Conservation (phyloP, 2,329 filamentous ascomycete species). For the Diaporthe ampelina region DNA sequence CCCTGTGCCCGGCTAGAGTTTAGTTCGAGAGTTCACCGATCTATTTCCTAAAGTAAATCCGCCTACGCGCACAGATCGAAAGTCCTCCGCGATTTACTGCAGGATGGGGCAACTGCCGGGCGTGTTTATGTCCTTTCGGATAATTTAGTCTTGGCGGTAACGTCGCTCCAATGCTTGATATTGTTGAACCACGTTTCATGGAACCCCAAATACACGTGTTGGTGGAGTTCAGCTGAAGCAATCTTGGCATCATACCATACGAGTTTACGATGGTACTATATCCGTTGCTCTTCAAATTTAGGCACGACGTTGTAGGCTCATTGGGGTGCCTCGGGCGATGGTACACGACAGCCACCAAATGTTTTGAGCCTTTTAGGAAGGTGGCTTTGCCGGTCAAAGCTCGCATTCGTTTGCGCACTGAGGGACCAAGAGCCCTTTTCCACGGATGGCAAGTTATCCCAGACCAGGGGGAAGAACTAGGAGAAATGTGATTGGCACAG, state of each 20-base stretch:
- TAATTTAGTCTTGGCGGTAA: constrained; percentile 6
- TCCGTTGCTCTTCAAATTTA: background rate
- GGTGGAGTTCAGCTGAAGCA: background rate
- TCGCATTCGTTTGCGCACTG: no score
- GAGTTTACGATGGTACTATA: background rate
- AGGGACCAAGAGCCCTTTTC: background rate
- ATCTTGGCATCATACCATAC: background rate
- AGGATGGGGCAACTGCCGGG: background rate
- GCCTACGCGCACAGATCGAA: rapidly evolving
- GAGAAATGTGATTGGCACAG: no score
- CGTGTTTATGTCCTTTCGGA: background rate
- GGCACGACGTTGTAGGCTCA: background rate
- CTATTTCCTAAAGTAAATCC: background rate
- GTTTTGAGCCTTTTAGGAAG: background rate
- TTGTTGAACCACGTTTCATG: background rate
- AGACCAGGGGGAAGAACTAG: no score
- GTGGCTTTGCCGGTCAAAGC: background rate
- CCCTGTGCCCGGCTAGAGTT: no score
- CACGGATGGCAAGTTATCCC: no score
- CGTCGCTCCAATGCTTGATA: background rate
- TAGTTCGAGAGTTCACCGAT: no score
- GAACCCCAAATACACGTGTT: background rate
- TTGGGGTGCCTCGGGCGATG: background rate
- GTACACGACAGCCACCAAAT: background rate
- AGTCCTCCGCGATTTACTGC: background rate